Conservation (phyloP, 371 early-diverging fungal species). For the Choanephora cucurbitarum region DNA sequence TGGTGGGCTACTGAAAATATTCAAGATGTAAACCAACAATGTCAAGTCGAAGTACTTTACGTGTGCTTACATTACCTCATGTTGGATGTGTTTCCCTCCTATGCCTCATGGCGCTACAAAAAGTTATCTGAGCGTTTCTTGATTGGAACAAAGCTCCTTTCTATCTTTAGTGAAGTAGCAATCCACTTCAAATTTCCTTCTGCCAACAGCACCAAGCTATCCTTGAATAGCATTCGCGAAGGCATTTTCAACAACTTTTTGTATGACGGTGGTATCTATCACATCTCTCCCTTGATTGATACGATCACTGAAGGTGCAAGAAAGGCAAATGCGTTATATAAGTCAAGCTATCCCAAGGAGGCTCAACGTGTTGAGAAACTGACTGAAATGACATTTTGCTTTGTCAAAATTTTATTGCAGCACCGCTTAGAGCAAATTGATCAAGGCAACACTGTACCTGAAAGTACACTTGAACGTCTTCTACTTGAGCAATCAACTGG, state of each 20-base stretch:
- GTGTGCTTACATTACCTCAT: slow-evolving; percentile 41
- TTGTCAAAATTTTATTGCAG: slow-evolving; percentile 39
- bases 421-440: slow-evolving; percentile 30
- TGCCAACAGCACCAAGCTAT: background rate
- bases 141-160: slow-evolving; percentile 41
- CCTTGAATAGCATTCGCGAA: slow-evolving; percentile 30
- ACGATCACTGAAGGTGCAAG: slow-evolving; percentile 34
- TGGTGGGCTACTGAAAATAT: slow-evolving; percentile 32
- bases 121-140: slow-evolving; percentile 40
- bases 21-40: slow-evolving; percentile 10
- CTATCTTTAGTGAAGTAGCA: slow-evolving; percentile 36
- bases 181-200: slow-evolving; percentile 24
- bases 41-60: slow-evolving; percentile 31
- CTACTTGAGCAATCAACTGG: slow-evolving; percentile 24
- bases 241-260: slow-evolving; percentile 37
- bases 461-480: slow-evolving; percentile 25
- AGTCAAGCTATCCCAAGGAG: slow-evolving; percentile 27
- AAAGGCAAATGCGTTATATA: slow-evolving; percentile 35
- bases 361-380: slow-evolving; percentile 34
- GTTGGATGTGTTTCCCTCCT: slow-evolving; percentile 46
- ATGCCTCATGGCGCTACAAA: slow-evolving; percentile 47
- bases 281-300: slow-evolving; percentile 41
- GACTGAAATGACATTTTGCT: slow-evolving; percentile 37
- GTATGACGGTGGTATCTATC: slow-evolving; percentile 40
- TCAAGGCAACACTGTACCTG: slow-evolving; percentile 1